A percentile compares a stretch with the other conserved stretches of the same genome.
Conservation (phyloP, 345 rosid genomes). For the Balakata baccata region DNA sequence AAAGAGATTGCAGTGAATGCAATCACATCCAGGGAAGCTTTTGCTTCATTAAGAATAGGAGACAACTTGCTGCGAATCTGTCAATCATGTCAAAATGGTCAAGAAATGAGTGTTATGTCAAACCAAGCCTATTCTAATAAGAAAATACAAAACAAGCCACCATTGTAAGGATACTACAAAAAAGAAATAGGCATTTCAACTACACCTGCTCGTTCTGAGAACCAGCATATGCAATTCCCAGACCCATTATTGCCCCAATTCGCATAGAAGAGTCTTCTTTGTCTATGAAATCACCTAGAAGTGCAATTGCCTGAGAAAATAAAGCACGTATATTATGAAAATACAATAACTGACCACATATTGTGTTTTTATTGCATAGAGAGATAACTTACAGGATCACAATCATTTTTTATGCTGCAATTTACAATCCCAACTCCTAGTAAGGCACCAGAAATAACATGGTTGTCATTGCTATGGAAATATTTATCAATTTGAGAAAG, state of each 20-base stretch:
- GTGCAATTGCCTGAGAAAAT: constrained; percentile 71
- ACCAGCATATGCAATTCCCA: constrained; percentile 93
- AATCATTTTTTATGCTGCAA: constrained; percentile 75
- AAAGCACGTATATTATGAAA: constrained; percentile 23
- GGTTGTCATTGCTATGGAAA: constrained; percentile 74
- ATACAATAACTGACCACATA: neutral
- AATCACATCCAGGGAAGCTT: constrained; percentile 72
- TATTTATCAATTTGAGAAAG: constrained; percentile 88
- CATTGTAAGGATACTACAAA: neutral
- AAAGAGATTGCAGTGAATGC: constrained; percentile 85
- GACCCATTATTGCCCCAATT: constrained; percentile 95
- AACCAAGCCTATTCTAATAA: neutral
- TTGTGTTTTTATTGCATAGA: neutral
- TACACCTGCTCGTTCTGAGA: constrained; percentile 65
- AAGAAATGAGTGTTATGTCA: neutral
- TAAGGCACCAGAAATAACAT: constrained; percentile 82
- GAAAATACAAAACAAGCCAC: neutral
- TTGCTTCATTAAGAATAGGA: constrained; percentile 65
- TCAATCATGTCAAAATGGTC: constrained; percentile 4
- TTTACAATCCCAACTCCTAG: constrained; percentile 91
- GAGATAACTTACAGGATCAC: constrained; percentile 73
- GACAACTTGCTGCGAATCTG: constrained; percentile 66
- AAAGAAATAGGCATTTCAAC: constrained; percentile 3
- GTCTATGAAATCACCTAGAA: constrained; percentile 58
- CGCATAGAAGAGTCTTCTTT: constrained; percentile 77